These are phyloP conservation scores for Carex littledalei DNA, from an alignment of 176 grass and related monocot genomes.

Conservation along the genomic window DNA sequence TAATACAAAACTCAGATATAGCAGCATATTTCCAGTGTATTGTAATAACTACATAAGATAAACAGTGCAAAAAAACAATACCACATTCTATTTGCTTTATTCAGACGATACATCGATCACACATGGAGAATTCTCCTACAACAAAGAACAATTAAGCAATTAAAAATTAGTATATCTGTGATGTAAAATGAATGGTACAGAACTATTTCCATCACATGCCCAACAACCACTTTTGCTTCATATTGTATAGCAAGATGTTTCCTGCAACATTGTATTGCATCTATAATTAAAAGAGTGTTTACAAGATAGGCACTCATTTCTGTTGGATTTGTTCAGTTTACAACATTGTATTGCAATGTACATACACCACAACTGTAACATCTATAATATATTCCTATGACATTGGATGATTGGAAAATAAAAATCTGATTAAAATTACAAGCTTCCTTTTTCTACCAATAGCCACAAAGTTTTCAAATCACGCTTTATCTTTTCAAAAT, in stretches of 20 bases:
- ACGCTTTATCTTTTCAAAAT: no score
- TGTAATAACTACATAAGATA: neutral
- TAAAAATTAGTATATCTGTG: neutral
- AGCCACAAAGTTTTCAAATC: no score
- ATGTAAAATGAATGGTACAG: neutral
- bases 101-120: conserved; percentile 18
- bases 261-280: neutral
- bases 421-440: no score
- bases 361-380: no score
- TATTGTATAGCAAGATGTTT: neutral
- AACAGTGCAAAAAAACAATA: neutral
- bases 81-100: conserved; percentile 38
- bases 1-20: neutral
- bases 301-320: neutral
- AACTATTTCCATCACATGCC: neutral
- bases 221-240: neutral
- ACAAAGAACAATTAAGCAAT: neutral
- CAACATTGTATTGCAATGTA: no score
- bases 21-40: neutral
- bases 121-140: conserved; percentile 39
- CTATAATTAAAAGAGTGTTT: neutral
- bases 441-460: no score
- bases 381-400: no score
- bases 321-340: no score
- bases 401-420: no score